Base-by-base conservation (phyloP, 441 rosid species). In the Populus hybrid region DNA sequence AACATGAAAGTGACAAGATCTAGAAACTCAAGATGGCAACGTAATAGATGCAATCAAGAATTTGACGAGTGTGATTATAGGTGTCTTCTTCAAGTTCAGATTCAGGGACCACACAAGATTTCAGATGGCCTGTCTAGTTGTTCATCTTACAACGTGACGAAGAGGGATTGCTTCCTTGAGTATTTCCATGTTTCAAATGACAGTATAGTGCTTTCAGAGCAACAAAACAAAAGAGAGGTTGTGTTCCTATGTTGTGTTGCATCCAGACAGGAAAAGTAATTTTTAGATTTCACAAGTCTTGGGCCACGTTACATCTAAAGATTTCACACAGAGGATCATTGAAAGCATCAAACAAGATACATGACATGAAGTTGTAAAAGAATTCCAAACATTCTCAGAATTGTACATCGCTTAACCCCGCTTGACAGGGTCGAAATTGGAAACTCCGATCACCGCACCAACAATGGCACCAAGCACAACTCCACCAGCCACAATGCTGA, bases 391-490 rank as follows among this genome's bases (percentile, higher is more conserved):
- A 46, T 16, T 61, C 65, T 79, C 40, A 12, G 68, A 77, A 70
- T 8, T 64, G 26, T 63, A 69, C 69, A 2, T 71, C 30, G 50
- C 70, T 88, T 85, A 93, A 82, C 85, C 84, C 50, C 97, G 84
- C 90, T 89, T 93, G 83, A 94, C 94, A 11, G 98, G 99, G 80
- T 94, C 99, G 80, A 94, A 94, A 85, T 90, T 93, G 84, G 93
- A 30, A 35, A 94, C 99, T 21, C 93, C 96, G 24, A 94, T 57
- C 18, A 94, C 89, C 3, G 80, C 98, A 42, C 97, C 97, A 11
- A 88, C 78, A 79, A 93, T n/a, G 57, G 71, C 90, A 28, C 68
- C 82, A 61, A 90, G 88, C 68, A 92, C 99, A 10, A 87, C 86
- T 1, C 97, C 95, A 68, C 97, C 97, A 10, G 97, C 94, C 2